Base-by-base conservation (phyloP, 2,329 filamentous ascomycete genomes). In the Apiospora kogelbergensis region DNA sequence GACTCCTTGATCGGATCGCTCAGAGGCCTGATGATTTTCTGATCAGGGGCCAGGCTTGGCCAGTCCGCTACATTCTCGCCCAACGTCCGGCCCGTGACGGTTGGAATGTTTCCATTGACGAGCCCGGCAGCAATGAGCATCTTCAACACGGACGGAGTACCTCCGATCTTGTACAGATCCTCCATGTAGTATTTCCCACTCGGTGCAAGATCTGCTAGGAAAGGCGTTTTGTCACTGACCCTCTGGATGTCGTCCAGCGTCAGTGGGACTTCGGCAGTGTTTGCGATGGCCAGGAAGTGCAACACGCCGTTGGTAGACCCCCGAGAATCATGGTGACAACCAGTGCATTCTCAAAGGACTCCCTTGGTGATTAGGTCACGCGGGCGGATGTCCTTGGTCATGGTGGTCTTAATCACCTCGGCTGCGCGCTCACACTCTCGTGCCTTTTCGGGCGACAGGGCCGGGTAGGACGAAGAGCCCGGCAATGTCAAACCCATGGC, bases 251-350 rank as follows among this genome's bases (percentile, higher is more conserved):
- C 94, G 78, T 96, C 93, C 44, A 97, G 83, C 0, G 90, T 92
- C 15, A 97, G 84, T 40, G 87, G 83, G 0, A 97, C 91, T 71
- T 90, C 92, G 44, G 94, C 94, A 0, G 93, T 93, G 76, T 92
- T 91, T 48, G 94, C 94, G 91, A 97, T 97, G 74, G 94, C 94
- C 64, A 97, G 88, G 77, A 97, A 91, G 79, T 97, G 94, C 68
- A 97, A 86, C 3, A 97, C 93, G 42, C 92, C 93, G 79, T 97
- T 97, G 68, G 94, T 97, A 66, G 90, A 94, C 67, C 94, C 94
- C 94, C 94, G n/a, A 97, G 86, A 2, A 93, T 91, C 93, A 97
- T 97, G 78, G 94, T 96, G 80, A 97, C 89, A 1, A 95, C 92
- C 24, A 97, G 85, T 0, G 94, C 94, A 77, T 97, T 97, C 79